Conservation (phyloP, 495 filamentous ascomycete species). For the Peziza echinospora region DNA sequence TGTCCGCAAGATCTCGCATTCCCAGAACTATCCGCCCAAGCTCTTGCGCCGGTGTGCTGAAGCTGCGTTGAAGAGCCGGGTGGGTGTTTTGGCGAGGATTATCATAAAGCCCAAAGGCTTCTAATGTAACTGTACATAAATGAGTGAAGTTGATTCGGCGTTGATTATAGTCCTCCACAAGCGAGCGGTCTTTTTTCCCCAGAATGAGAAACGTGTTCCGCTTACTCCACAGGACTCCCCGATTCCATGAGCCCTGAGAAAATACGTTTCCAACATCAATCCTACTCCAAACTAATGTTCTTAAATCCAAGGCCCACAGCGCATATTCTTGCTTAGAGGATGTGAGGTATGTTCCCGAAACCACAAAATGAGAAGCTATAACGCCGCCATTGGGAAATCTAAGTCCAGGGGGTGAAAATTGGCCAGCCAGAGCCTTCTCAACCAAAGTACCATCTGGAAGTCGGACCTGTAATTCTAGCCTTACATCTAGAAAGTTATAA, state of each 20-base stretch:
- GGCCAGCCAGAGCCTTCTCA: slow-evolving; percentile 74
- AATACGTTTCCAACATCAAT: slow-evolving; percentile 90
- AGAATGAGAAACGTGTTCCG: slow-evolving; percentile 88
- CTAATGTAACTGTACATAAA: slow-evolving; percentile 84
- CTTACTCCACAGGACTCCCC: slow-evolving; percentile 77
- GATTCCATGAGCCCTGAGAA: slow-evolving; percentile 89
- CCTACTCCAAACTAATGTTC: slow-evolving; percentile 71
- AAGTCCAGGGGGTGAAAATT: slow-evolving; percentile 70
- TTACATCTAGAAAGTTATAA: slow-evolving; percentile 95
- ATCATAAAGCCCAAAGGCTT: slow-evolving; percentile 91
- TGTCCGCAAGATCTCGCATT: slow-evolving; percentile 74
- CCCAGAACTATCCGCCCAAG: slow-evolving; percentile 60
- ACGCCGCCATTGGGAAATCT: slow-evolving; percentile 90
- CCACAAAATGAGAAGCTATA: slow-evolving; percentile 84
- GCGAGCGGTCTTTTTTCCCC: slow-evolving; percentile 70
- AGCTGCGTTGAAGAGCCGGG: slow-evolving; percentile 17
- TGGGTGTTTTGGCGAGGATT: slow-evolving; percentile 36
- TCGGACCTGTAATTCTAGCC: slow-evolving; percentile 78
- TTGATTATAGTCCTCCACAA: slow-evolving; percentile 98
- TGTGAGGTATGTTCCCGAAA: slow-evolving; percentile 89
- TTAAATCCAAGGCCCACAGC: slow-evolving; percentile 80
- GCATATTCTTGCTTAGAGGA: slow-evolving; percentile 97
- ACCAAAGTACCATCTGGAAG: slow-evolving; percentile 60
- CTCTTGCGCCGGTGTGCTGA: slow-evolving; percentile 53
- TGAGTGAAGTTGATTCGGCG: slow-evolving; percentile 94